Base-by-base conservation (phyloP, 768 basidiomycete species). In the Calvatia gigantea region DNA sequence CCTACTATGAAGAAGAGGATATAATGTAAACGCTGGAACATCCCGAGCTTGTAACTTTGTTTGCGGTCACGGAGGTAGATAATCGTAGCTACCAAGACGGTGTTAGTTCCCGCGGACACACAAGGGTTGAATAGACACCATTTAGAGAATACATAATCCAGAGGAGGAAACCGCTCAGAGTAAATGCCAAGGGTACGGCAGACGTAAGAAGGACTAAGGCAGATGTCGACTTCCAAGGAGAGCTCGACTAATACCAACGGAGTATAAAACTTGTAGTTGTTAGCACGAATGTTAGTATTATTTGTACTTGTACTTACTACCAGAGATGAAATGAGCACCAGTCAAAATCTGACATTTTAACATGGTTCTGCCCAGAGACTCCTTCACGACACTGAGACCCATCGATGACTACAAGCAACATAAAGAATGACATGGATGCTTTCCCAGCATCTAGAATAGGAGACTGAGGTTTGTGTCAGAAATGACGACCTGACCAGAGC, bases 101-200 rank as follows among this genome's bases (percentile, higher is more conserved):
- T n/a, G 23, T 37, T 32, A 35, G 38, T 41, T 32, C 29, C 43
- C 28, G 12, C 15, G 9, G 31, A 44, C 2, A 54, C 5, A 15
- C 23, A 45, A 41, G n/a, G 48, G 35, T 32, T 12, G 51, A n/a
- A 32, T 8, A 69, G 78, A 27, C 59, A 93, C 93, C 86, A 64
- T 93, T 94, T 46, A 97, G 75, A 9, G 90, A 83, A 67, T 94
- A 88, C 74, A 96, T 83, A 48, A 96, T 98, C 96, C 96, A 98
- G 60, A 96, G 79, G 23, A 99, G 79, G 77, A 98, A 99, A 1
- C 87, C 87, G 55, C 94, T 96, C n/a, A 99, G 78, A 1, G 94
- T 94, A 71, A 98, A 89, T 1, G 96, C 91, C 46, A 99, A 77
- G 4, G 97, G 97, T 57, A 98, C 86, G 59, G 98, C 90, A 66